Percentiles rank a stretch among this genome's conserved stretches.
These are phyloP conservation scores for Rhizopus stolonifer DNA, from an alignment of 371 early-diverging fungal species.

Conservation along the genomic window DNA sequence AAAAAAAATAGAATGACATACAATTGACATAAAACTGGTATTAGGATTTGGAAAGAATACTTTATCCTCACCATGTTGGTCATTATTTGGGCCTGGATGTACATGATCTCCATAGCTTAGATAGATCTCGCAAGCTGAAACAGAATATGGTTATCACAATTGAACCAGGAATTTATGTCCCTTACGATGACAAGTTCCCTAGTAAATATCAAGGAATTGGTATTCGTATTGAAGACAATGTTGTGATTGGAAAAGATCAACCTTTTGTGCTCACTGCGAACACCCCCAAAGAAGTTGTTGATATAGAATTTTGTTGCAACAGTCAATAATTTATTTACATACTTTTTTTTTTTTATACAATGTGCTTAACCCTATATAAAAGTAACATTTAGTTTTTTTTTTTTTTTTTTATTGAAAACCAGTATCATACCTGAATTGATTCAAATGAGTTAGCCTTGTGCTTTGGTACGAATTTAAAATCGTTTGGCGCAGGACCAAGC, in stretches of 20 bases:
- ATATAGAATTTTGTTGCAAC: slow-evolving; percentile 77
- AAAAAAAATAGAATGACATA: neutral
- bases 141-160: slow-evolving; percentile 92
- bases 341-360: slow-evolving; percentile 1
- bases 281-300: slow-evolving; percentile 87
- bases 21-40: neutral
- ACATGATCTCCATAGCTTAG: slow-evolving; percentile 82
- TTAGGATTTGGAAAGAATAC: slow-evolving; percentile 64
- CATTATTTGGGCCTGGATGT: slow-evolving; percentile 96
- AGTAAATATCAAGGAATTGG: slow-evolving; percentile 87
- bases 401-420: neutral
- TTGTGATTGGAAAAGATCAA: slow-evolving; percentile 72
- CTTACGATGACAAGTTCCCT: slow-evolving; percentile 74
- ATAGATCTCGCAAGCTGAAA: slow-evolving; percentile 68
- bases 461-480: slow-evolving; percentile 89
- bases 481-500: slow-evolving; percentile 83
- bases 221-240: slow-evolving; percentile 95
- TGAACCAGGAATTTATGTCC: slow-evolving; percentile 95
- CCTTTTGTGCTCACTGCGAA: slow-evolving; percentile 72
- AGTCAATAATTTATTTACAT: slow-evolving; percentile 4
- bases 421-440: slow-evolving; percentile 19
- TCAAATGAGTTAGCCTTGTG: slow-evolving; percentile 91
- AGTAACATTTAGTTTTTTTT: neutral
- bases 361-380: slow-evolving; percentile 11
- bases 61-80: slow-evolving; percentile 94